Evolutionary conservation across 441 rosid species (phyloP).

Genomic region (Viola pubescens): DNA sequence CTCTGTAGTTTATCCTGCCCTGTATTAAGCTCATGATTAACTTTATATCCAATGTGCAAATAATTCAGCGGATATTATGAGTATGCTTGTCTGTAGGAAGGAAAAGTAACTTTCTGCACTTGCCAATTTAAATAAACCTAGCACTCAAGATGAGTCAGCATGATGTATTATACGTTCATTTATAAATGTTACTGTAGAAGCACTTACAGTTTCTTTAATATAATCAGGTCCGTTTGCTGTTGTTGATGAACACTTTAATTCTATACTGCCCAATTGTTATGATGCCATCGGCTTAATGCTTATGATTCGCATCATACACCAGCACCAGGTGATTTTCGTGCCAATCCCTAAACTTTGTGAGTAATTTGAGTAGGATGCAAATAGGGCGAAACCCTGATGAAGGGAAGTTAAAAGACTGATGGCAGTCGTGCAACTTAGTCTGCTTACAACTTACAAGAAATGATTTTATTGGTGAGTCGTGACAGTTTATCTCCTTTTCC

Average conservation of each 20-base stretch:
- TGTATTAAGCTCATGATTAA: neutral
- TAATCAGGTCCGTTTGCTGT: slow-evolving; percentile 93
- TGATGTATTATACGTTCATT: too few species aligned
- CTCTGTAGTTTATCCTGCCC: neutral
- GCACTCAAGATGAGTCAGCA: too few species aligned
- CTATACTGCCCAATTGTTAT: slow-evolving; percentile 78
- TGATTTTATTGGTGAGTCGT: neutral
- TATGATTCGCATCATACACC: slow-evolving; percentile 96
- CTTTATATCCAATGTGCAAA: neutral
- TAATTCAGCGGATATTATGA: neutral
- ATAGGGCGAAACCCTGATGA: too few species aligned
- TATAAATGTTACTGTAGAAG: too few species aligned
- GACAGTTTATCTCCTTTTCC: slow-evolving; percentile 12
- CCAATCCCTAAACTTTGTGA: too few species aligned
- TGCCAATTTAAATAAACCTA: neutral
- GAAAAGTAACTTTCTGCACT: neutral
- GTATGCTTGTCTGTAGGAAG: neutral
- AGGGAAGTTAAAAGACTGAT: too few species aligned
- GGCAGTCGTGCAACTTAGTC: too few species aligned
- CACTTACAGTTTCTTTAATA: neutral
- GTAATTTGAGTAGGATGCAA: too few species aligned
- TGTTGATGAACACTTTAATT: slow-evolving; percentile 88
- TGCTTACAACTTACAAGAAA: neutral
- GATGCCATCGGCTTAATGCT: slow-evolving; percentile 99
- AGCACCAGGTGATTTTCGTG: slow-evolving; percentile 65